phyloP scores from a whole-genome alignment of 352 stramenopile genomes.

The Globisporangium paroecandrum region DNA sequence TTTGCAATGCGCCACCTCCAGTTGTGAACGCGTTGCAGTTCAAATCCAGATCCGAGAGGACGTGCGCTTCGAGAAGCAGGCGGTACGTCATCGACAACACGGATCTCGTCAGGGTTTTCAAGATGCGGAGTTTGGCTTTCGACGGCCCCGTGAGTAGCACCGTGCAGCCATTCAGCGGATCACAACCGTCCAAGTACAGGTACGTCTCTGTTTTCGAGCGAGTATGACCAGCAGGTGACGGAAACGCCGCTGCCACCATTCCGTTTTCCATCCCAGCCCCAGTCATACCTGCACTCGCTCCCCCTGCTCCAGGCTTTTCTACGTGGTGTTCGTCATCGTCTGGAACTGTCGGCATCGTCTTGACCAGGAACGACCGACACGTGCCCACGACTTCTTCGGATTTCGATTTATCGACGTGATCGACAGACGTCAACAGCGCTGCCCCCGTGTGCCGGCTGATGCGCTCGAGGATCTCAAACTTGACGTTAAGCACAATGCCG shows the following conservation, averaged over 20 bases:
- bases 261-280: slow-evolving; percentile 14
- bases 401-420: slow-evolving; percentile 83
- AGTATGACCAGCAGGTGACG: slow-evolving; percentile 4
- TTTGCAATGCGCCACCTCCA: not conserved
- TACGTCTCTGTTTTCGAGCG: slow-evolving; percentile 80
- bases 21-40: slow-evolving; percentile 30
- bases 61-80: slow-evolving; percentile 93
- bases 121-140: slow-evolving; percentile 84
- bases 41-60: slow-evolving; percentile 88
- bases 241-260: slow-evolving; percentile 17
- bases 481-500: slow-evolving; percentile 94
- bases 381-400: slow-evolving; percentile 51
- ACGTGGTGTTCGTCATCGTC: slow-evolving; percentile 34
- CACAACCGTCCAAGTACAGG: slow-evolving; percentile 94
- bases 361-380: slow-evolving; percentile 67
- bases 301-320: not conserved
- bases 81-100: slow-evolving; percentile 95
- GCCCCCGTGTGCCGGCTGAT: slow-evolving; percentile 93
- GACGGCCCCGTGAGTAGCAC: slow-evolving; percentile 91
- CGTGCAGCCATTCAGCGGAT: slow-evolving; percentile 92
- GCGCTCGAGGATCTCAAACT: slow-evolving; percentile 86
- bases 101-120: slow-evolving; percentile 90
- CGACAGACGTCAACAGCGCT: slow-evolving; percentile 89
- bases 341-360: slow-evolving; percentile 47
- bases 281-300: not conserved